phyloP scores from a whole-genome alignment of 345 rosid genomes.

The Mercurialis annua region DNA sequence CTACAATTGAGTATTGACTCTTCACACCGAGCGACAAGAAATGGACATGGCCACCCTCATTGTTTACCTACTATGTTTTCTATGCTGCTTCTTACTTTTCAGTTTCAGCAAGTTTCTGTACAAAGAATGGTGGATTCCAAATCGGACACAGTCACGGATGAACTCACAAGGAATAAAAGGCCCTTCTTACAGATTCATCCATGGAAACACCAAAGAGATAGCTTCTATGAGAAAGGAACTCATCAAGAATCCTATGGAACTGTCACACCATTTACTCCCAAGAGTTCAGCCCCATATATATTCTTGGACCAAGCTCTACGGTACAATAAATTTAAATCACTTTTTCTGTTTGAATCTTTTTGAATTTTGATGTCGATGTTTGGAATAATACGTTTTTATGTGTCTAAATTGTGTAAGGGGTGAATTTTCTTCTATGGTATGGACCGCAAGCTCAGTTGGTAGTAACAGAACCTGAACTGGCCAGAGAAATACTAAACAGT shows the following conservation, averaged over 20 bases:
- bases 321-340: neutral
- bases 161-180: slow-evolving; percentile 28
- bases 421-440: slow-evolving; percentile 32
- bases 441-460: slow-evolving; percentile 35
- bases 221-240: slow-evolving; percentile 19
- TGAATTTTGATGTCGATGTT: neutral
- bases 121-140: slow-evolving; percentile 27
- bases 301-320: neutral
- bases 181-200: slow-evolving; percentile 35
- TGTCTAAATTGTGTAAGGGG: slow-evolving; percentile 20
- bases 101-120: slow-evolving; percentile 7
- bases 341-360: neutral
- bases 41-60: too few relatives aligned
- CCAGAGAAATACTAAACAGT: slow-evolving; percentile 39
- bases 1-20: too few relatives aligned
- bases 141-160: slow-evolving; percentile 14
- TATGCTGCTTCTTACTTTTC: neutral
- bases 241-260: neutral
- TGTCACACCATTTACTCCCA: neutral
- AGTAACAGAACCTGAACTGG: slow-evolving; percentile 33
- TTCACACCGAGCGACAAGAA: too few relatives aligned
- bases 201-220: slow-evolving; percentile 37
- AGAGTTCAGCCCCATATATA: neutral
- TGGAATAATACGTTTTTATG: neutral
- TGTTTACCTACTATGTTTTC: too few relatives aligned